Evolutionary conservation across 2,329 filamentous ascomycete species (phyloP), one percentile per base, ranked within the genome.

Genomic region (Microdochium bolleyi): DNA sequence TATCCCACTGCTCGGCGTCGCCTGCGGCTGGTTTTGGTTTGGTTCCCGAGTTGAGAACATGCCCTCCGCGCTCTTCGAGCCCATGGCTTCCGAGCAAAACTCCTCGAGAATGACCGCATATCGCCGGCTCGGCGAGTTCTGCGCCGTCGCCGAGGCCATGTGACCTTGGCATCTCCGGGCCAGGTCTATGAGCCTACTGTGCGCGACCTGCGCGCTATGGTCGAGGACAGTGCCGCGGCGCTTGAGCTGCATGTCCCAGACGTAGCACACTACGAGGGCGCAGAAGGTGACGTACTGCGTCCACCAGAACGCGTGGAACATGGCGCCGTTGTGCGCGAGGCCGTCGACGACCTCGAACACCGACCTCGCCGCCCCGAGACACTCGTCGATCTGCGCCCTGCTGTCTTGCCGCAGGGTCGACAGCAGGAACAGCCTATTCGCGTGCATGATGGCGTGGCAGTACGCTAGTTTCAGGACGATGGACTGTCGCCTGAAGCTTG

Each of bases 241-340:
- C 25, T 57, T 59, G 34, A 61, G 69, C 57, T 78, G 76, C 16
- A 82, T 80, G 48, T 76, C 67, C 67, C 75, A 78, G 2, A 82
- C 73, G 53, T 80, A 81, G 0, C 79, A 64, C 3, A 80, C 75
- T 0, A 75, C 74, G 0, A 82, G 67, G 1, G 78, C 76, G 56
- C 76, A 80, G 53, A 80, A 80, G 0, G 75, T 72, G 3, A 78
- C 74, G 55, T 79, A 79, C 37, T 77, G 73, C 24, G 74, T 79
- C 61, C 75, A 79, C 73, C 77, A 79, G 38, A 78, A 73, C 0
- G 73, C 72, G 51, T 75, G 70, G 50, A 74, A 76, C 2, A 73
- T 67, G 37, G 67, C 66, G 10, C 63, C 68, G 5, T 70, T 67
- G 1, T 64, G 58, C n/a, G 70, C 69, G 27, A 75, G 65, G 11